Conservation (phyloP, 805 yeast genomes). For the Maudiozyma pseudohumilis region DNA sequence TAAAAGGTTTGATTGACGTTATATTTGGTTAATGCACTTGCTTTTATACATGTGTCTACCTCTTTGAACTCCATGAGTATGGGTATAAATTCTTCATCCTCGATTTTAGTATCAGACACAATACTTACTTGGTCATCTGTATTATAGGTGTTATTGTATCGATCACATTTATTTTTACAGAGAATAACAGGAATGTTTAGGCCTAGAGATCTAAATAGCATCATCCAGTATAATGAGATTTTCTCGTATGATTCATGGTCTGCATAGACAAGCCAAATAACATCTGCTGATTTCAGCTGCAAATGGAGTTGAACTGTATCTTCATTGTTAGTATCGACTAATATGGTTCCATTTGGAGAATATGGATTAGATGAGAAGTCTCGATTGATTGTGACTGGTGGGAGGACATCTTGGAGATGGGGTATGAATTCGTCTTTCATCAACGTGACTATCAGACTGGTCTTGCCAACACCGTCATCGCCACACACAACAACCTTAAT, state of each 20-base stretch:
- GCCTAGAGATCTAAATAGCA: slow-evolving; percentile 84
- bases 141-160: slow-evolving; percentile 10
- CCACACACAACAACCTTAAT: slow-evolving; percentile 88
- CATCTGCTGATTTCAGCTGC: slow-evolving; percentile 78
- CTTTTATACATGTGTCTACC: slow-evolving; percentile 81
- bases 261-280: slow-evolving; percentile 86
- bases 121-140: not conserved
- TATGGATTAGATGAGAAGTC: slow-evolving; percentile 51
- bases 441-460: slow-evolving; percentile 66
- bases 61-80: slow-evolving; percentile 85
- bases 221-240: slow-evolving; percentile 89
- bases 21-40: slow-evolving; percentile 74
- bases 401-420: slow-evolving; percentile 65
- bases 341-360: slow-evolving; percentile 55
- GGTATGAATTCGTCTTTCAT: slow-evolving; percentile 76
- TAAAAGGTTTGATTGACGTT: slow-evolving; percentile 82
- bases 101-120: slow-evolving; percentile 34
- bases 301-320: slow-evolving; percentile 52
- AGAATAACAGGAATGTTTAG: slow-evolving; percentile 88
- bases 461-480: slow-evolving; percentile 84
- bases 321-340: slow-evolving; percentile 71
- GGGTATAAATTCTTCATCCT: slow-evolving; percentile 77
- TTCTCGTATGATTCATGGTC: slow-evolving; percentile 94
- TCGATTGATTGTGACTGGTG: slow-evolving; percentile 75
- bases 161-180: slow-evolving; percentile 74